phyloP scores from a whole-genome alignment of 345 rosid genomes.

The Moringa oleifera region DNA sequence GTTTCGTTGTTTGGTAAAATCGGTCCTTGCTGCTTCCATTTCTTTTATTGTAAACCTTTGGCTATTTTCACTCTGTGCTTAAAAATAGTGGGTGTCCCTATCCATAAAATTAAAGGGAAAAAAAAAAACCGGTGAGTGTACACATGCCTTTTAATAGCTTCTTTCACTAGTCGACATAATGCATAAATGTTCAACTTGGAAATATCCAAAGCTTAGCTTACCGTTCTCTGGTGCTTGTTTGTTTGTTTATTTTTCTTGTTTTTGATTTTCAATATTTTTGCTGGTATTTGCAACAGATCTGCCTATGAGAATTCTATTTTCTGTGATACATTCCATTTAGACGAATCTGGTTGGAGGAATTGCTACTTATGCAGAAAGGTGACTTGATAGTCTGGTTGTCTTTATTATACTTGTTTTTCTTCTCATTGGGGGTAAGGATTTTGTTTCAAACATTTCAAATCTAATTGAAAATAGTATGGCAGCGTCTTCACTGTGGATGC shows the following conservation, averaged over 20 bases:
- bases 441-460: conserved; percentile 1
- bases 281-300: conserved; percentile 32
- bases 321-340: conserved; percentile 72
- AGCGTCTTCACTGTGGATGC: conserved; percentile 94
- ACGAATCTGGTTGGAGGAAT: conserved; percentile 89
- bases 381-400: conserved; percentile 4
- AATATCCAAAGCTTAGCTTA: no score
- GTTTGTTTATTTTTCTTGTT: background rate
- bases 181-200: no score
- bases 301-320: conserved; percentile 58
- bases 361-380: conserved; percentile 68
- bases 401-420: background rate
- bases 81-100: no score
- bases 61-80: no score
- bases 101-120: no score
- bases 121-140: no score
- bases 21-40: no score
- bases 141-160: no score
- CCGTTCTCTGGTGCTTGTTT: background rate
- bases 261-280: background rate
- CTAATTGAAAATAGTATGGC: conserved; percentile 21
- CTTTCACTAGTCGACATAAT: no score
- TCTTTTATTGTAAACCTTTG: no score
- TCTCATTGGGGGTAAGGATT: background rate
- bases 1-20: no score